phyloP scores from a whole-genome alignment of 116 monocot genomes.

The Dioscorea cayenensis region DNA sequence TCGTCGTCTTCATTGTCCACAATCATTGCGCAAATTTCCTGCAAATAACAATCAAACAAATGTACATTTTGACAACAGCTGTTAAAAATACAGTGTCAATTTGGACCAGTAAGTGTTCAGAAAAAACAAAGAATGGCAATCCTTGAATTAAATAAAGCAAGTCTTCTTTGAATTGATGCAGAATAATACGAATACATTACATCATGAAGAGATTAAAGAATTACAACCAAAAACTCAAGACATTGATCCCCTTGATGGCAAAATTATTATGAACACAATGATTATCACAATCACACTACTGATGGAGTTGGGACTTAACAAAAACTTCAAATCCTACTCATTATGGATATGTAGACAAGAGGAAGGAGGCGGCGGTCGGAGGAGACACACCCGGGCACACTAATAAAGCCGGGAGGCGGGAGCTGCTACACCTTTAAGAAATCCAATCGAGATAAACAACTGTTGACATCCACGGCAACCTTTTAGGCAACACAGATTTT shows the following conservation, averaged over 20 bases:
- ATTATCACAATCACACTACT: background rate
- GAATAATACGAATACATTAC: no score
- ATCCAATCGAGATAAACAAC: background rate
- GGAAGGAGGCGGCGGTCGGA: background rate
- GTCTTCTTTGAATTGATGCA: no score
- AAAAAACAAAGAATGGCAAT: no score
- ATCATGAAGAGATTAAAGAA: no score
- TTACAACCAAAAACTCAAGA: no score
- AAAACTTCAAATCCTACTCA: conserved; percentile 8
- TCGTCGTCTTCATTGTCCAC: no score
- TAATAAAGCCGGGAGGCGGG: conserved; percentile 21
- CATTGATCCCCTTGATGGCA: background rate
- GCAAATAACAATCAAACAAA: no score
- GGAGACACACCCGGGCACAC: conserved; percentile 3
- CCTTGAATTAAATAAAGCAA: no score
- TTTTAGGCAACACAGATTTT: background rate
- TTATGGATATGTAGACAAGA: background rate
- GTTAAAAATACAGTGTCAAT: no score
- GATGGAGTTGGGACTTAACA: background rate
- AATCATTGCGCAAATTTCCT: no score
- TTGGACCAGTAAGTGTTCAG: no score
- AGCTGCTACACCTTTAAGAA: conserved; percentile 2
- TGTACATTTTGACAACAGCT: no score
- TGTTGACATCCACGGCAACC: background rate
- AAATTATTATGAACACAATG: background rate